Evolutionary conservation across 163 green algal species (phyloP).

Genomic region (Scenedesmus sp.): DNA sequence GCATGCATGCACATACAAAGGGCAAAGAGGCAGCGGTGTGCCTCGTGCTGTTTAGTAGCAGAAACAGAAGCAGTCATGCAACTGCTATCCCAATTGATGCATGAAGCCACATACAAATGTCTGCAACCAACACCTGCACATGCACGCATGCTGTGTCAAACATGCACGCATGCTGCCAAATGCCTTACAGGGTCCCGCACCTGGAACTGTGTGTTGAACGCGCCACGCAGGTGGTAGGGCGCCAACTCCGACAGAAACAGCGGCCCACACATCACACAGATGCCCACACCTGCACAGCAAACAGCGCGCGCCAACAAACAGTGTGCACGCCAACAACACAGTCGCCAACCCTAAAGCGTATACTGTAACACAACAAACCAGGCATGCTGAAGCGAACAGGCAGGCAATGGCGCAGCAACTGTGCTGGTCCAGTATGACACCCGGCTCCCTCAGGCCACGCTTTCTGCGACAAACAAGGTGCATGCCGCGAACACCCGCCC

Average conservation of each 20-base stretch:
- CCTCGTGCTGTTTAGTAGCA: too few species aligned
- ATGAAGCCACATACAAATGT: background rate
- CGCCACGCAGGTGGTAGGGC: constrained; percentile 64
- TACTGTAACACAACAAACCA: too few species aligned
- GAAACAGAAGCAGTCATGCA: too few species aligned
- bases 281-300: constrained; percentile 67
- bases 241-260: constrained; percentile 74
- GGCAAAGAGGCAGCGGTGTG: background rate
- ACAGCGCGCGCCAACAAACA: constrained; percentile 49
- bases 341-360: too few species aligned
- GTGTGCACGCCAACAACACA: background rate
- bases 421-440: too few species aligned
- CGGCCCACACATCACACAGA: constrained; percentile 62
- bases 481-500: too few species aligned
- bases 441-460: too few species aligned
- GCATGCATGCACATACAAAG: too few species aligned
- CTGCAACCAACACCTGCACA: background rate
- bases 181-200: constrained; percentile 44
- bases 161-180: background rate
- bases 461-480: too few species aligned
- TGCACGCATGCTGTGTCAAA: background rate
- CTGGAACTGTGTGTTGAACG: constrained; percentile 84
- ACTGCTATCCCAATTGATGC: too few species aligned
- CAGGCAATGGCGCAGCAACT: too few species aligned
- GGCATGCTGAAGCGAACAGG: too few species aligned